Conservation (phyloP, 192 early-diverging fungal species). For the Coemansia sp. region DNA sequence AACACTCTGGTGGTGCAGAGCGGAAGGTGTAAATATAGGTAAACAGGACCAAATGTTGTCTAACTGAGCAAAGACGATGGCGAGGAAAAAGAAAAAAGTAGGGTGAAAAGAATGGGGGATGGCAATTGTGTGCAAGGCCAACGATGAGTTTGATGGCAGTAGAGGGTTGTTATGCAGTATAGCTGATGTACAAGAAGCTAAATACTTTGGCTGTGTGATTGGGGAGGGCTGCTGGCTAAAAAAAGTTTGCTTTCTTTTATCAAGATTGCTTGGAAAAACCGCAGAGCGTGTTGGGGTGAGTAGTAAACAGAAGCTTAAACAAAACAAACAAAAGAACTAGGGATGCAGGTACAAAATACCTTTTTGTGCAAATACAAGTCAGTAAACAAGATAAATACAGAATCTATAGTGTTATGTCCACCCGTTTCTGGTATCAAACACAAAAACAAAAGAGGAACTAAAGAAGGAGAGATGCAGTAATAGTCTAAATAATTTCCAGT, state of each 20-base stretch:
- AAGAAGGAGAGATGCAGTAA: background rate
- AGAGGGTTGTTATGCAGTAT: background rate
- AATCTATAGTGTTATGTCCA: background rate
- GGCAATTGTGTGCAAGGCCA: conserved; percentile 9
- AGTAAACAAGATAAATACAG: background rate
- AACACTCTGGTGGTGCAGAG: background rate
- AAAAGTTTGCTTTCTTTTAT: background rate
- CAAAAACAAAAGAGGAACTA: background rate
- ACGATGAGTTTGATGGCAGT: background rate
- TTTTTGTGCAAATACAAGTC: background rate
- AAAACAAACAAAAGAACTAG: conserved; percentile 3
- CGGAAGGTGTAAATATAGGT: conserved; percentile 7
- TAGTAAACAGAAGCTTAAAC: conserved; percentile 8
- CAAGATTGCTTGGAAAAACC: background rate
- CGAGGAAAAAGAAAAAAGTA: background rate
- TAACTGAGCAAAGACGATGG: background rate
- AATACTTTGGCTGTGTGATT: background rate
- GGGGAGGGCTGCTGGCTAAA: conserved; percentile 1
- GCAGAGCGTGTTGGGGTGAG: background rate
- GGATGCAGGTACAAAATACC: conserved; percentile 3
- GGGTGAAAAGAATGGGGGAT: conserved; percentile 7
- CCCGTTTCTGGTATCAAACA: background rate
- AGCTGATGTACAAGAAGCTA: background rate
- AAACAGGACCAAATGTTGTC: background rate
- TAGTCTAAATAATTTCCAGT: background rate